A percentile compares a stretch with the other conserved stretches of the same genome.
phyloP scores from a whole-genome alignment of 805 yeast species.

The Zygosaccharomyces kombuchaensis region DNA sequence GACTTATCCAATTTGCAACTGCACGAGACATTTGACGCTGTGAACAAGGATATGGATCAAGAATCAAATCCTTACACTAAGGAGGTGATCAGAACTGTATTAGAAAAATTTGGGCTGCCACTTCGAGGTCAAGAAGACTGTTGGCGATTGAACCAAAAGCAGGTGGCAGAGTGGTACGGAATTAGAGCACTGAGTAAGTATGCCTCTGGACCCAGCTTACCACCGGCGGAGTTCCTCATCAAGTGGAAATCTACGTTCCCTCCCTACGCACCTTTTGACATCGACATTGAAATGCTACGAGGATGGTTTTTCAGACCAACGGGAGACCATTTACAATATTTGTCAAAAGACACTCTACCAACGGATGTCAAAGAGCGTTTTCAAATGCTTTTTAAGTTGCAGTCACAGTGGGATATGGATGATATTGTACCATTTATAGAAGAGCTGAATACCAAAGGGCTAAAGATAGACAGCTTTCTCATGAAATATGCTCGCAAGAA shows the following conservation, averaged over 20 bases:
- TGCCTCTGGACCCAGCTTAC: conserved; percentile 31
- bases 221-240: conserved; percentile 53
- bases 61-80: conserved; percentile 34
- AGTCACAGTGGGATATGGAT: conserved; percentile 54
- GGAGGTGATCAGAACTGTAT: conserved; percentile 46
- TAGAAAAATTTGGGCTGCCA: conserved; percentile 41
- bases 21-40: conserved; percentile 30
- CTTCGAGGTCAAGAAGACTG: conserved; percentile 21
- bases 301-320: conserved; percentile 54
- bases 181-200: conserved; percentile 42
- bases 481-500: conserved; percentile 59
- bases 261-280: conserved; percentile 53
- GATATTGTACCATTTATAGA: conserved; percentile 62
- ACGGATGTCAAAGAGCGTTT: conserved; percentile 47
- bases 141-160: conserved; percentile 40
- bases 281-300: conserved; percentile 48
- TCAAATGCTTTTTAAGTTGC: conserved; percentile 47
- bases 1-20: conserved; percentile 29
- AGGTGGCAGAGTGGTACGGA: conserved; percentile 62
- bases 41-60: conserved; percentile 31
- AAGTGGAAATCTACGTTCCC: conserved; percentile 64
- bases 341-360: conserved; percentile 49
- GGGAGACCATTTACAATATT: conserved; percentile 45
- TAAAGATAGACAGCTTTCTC: conserved; percentile 54
- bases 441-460: conserved; percentile 49